Evolutionary conservation across 306 rosid species (phyloP), one percentile per base, ranked within the genome.

Genomic region (Sicyos baderoa): DNA sequence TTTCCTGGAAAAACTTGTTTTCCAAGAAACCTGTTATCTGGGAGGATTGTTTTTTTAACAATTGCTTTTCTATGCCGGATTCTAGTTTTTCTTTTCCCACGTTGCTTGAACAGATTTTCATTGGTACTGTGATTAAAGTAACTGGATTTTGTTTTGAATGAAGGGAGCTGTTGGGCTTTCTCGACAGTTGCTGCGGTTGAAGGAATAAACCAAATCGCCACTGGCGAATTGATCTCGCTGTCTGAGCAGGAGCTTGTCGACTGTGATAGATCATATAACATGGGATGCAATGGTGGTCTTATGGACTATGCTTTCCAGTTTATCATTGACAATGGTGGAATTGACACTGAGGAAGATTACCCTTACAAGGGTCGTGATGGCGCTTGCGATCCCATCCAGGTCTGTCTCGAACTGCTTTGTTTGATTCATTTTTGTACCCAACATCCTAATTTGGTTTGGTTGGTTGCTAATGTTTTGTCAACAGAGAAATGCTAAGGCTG

Each of bases 141-240:
- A 65, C 2, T 10, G 17, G 76, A 6, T 64, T 22, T 14, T 59
- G 32, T 56, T 49, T 15, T 21, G 22, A 62, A 53, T 84, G 87
- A 79, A 93, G 98, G 97, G 91, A 93, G 98, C 80, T 93, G 95
- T 58, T 93, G 97, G 98, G 91, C 98, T 8, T 93, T 93, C 80
- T 93, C 98, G 5, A 84, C 96, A 0, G 47, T 93, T 62, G 97
- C 70, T 21, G 95, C 88, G 0, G 96, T 93, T 58, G 97, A 93
- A 81, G 97, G 95, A 21, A 86, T 93, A 50, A 93, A 88, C 56
- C 71, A 88, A 74, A 89, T 89, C 58, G 91, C 84, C 25, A 87
- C 98, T 0, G 88, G 91, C 2, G 85, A 93, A 8, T 62, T 87
- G 5, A 69, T 82, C 68, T 45, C 91, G 27, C 66, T 93, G 8